Evolutionary conservation across 2,329 filamentous ascomycete species (phyloP).

Genomic region (Colletotrichum sp.): DNA sequence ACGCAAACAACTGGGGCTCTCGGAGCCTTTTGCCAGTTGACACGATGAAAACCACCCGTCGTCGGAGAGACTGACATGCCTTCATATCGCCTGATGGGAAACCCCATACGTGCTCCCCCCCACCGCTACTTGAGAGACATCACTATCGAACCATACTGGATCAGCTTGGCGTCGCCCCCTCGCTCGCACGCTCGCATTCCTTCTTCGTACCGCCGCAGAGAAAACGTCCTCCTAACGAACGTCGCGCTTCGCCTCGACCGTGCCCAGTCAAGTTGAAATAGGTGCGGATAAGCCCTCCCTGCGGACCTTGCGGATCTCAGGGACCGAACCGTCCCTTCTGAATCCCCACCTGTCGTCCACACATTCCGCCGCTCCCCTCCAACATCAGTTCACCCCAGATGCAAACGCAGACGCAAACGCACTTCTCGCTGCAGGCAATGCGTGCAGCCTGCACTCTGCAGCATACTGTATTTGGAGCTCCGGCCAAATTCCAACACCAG

Average conservation of each 20-base stretch:
- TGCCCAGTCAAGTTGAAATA: neutral
- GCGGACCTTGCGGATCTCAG: constrained; percentile 13
- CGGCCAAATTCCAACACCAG: neutral
- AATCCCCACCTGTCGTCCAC: neutral
- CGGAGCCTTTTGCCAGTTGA: neutral
- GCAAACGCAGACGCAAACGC: neutral
- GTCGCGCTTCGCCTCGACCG: neutral
- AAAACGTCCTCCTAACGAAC: neutral
- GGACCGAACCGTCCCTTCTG: constrained; percentile 14
- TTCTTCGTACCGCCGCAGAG: neutral
- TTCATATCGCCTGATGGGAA: neutral
- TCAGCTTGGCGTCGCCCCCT: neutral
- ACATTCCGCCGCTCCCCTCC: neutral
- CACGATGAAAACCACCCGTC: neutral
- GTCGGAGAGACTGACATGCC: constrained; percentile 1
- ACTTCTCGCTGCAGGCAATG: neutral
- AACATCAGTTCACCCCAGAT: neutral
- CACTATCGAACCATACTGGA: constrained; percentile 3
- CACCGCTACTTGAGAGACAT: constrained; percentile 11
- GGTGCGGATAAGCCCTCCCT: neutral
- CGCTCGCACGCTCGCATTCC: neutral
- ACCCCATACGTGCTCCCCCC: constrained; percentile 5
- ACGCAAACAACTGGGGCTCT: neutral
- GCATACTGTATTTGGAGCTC: neutral
- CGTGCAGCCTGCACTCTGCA: neutral